Base-by-base conservation (phyloP, 2,329 filamentous ascomycete genomes). In the Nannizzia gypsea region DNA sequence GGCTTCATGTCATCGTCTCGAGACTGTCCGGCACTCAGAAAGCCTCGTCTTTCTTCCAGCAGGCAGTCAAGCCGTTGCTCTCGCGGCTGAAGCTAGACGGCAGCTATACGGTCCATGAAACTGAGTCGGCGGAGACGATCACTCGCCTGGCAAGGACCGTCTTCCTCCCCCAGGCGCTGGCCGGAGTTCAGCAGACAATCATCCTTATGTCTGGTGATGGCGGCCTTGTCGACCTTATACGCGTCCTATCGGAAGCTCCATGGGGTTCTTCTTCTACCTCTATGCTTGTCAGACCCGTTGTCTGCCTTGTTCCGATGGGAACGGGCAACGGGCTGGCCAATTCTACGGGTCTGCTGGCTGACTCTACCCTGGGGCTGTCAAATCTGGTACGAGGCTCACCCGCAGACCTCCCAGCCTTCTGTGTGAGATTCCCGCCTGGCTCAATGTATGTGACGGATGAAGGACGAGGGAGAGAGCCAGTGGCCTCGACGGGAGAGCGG, bases 141-240 rank as follows among this genome's bases (percentile, higher is more conserved):
- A 76, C 78, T 4, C 76, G 87, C 0, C 82, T 95, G 58, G 82
- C 86, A 0, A 74, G 67, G 57, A 65, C 69, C 42, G 67, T 71
- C 22, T 74, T 85, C 63, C 72, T 82, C 11, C 73, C 76, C 1
- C 68, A 70, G 40, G 83, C 83, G 13, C 77, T 77, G 60, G 59
- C 72, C 57, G 77, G 77, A 1, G 64, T 73, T 3, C 65, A 70
- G 11, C 82, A 85, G 68, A 84, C 85, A 0, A 78, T 96, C 26
- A 74, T 96, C 31, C 80, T 97, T 11, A 78, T 96, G 3, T 92
- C 88, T 56, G 92, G 92, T 5, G 92, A 97, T 71, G 92, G 92
- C 13, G 92, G 90, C 4, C 73, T 95, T 1, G 81, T 90, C 17
- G 92, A 97, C 66, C 77, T 93, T 1, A 77, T 96, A 61, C 95